Evolutionary conservation across 2,329 filamentous ascomycete genomes (phyloP).

Genomic region (Bipolaris zeicola): DNA sequence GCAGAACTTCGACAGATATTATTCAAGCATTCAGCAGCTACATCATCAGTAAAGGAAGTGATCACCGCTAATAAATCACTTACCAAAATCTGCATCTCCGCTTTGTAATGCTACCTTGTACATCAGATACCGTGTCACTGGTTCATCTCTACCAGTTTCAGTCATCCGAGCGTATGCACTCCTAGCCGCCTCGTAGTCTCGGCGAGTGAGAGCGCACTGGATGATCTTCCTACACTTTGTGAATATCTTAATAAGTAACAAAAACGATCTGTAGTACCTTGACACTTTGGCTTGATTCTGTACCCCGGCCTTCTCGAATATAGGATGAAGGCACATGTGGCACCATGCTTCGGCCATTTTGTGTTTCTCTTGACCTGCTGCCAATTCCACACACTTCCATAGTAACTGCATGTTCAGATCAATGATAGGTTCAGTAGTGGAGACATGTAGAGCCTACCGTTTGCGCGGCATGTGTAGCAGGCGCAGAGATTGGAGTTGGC

Average conservation of each 20-base stretch:
- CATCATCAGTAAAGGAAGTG: conserved; percentile 11
- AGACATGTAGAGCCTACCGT: conserved; percentile 56
- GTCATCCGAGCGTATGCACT: conserved; percentile 66
- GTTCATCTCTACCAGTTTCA: conserved; percentile 61
- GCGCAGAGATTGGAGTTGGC: conserved; percentile 58
- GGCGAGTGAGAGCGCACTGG: conserved; percentile 67
- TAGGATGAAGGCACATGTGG: conserved; percentile 65
- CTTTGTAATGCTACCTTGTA: conserved; percentile 72
- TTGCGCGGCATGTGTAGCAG: conserved; percentile 70
- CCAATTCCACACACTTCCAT: conserved; percentile 77
- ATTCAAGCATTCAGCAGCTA: conserved; percentile 68
- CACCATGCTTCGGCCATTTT: conserved; percentile 72
- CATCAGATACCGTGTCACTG: conserved; percentile 73
- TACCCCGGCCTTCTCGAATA: conserved; percentile 70
- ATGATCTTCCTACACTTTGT: conserved; percentile 69
- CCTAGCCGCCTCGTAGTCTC: conserved; percentile 61
- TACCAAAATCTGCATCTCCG: conserved; percentile 61
- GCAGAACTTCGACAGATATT: conserved; percentile 60
- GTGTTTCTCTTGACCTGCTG: conserved; percentile 60
- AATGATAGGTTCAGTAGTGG: not conserved
- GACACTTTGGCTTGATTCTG: conserved; percentile 71
- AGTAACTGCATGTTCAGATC: conserved; percentile 62
- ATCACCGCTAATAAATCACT: conserved; percentile 1
- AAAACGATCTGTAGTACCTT: conserved; percentile 54
- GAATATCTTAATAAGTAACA: not conserved